Evolutionary conservation across 805 yeast genomes (phyloP).

Genomic region (Saccharomyces jurei): DNA sequence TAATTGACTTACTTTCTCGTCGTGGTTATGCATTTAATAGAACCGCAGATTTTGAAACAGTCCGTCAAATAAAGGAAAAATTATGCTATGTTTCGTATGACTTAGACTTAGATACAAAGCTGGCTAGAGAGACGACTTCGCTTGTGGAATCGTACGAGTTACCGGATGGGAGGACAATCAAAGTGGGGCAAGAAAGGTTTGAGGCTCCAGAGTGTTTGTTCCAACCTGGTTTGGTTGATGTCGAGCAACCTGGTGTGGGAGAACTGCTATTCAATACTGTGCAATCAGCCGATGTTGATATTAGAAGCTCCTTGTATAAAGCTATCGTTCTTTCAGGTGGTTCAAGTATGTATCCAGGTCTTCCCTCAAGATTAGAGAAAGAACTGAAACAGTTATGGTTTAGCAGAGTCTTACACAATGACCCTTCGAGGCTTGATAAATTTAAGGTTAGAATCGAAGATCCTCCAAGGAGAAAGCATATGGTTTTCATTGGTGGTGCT

Average conservation of each 20-base stretch:
- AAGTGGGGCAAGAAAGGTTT: constrained; percentile 90
- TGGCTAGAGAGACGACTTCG: constrained; percentile 92
- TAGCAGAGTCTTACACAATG: constrained; percentile 77
- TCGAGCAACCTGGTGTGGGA: constrained; percentile 95
- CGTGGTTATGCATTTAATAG: constrained; percentile 97
- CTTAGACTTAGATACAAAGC: constrained; percentile 75
- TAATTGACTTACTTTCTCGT: constrained; percentile 82
- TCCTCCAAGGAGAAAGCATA: constrained; percentile 97
- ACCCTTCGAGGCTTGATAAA: constrained; percentile 77
- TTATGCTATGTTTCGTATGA: constrained; percentile 93
- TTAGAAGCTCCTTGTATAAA: constrained; percentile 78
- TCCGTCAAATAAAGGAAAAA: constrained; percentile 94
- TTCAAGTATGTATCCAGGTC: constrained; percentile 96
- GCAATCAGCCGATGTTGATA: constrained; percentile 91
- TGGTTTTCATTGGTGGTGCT: constrained; percentile 98
- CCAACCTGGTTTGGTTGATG: constrained; percentile 91
- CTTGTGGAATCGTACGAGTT: constrained; percentile 85
- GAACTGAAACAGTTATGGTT: constrained; percentile 96
- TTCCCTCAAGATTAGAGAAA: constrained; percentile 90
- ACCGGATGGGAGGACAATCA: constrained; percentile 93
- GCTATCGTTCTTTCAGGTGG: constrained; percentile 96
- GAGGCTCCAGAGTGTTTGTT: constrained; percentile 67
- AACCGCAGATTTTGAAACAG: constrained; percentile 98
- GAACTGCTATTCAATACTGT: constrained; percentile 86
- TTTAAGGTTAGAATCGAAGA: constrained; percentile 96